phyloP scores from a whole-genome alignment of 2,329 filamentous ascomycete genomes.

The Coleophoma eucalyptorum region DNA sequence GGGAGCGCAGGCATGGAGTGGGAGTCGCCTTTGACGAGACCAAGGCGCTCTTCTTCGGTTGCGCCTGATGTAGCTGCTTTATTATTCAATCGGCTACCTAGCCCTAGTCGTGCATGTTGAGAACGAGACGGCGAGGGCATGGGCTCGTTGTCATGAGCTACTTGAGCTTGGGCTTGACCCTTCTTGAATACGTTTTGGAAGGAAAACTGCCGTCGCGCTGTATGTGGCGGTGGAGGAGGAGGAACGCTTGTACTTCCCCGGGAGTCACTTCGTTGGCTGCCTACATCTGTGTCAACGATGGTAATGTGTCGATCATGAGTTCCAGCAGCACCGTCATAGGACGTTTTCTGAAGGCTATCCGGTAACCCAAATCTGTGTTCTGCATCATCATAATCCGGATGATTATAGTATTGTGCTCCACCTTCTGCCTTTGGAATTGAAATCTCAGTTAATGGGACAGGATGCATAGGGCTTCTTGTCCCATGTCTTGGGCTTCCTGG shows the following conservation, averaged over 20 bases:
- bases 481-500: constrained; percentile 10
- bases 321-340: constrained; percentile 45
- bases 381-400: constrained; percentile 7
- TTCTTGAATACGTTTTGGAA: constrained; percentile 77
- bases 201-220: constrained; percentile 77
- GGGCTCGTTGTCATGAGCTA: constrained; percentile 11
- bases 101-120: constrained; percentile 30
- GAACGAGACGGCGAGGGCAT: constrained; percentile 21
- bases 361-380: constrained; percentile 47
- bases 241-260: constrained; percentile 26
- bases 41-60: constrained; percentile 79
- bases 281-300: constrained; percentile 31
- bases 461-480: constrained; percentile 51
- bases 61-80: constrained; percentile 41
- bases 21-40: constrained; percentile 75
- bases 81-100: constrained; percentile 36
- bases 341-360: constrained; percentile 37
- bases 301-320: constrained; percentile 40
- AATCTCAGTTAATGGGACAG: constrained; percentile 61
- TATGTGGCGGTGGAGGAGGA: constrained; percentile 56
- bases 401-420: constrained; percentile 34
- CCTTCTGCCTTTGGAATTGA: constrained; percentile 43
- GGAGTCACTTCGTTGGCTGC: constrained; percentile 10
- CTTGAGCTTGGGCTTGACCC: constrained; percentile 7
- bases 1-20: constrained; percentile 12